phyloP scores from a whole-genome alignment of 345 rosid species.

The Hibiscus tridactylites region DNA sequence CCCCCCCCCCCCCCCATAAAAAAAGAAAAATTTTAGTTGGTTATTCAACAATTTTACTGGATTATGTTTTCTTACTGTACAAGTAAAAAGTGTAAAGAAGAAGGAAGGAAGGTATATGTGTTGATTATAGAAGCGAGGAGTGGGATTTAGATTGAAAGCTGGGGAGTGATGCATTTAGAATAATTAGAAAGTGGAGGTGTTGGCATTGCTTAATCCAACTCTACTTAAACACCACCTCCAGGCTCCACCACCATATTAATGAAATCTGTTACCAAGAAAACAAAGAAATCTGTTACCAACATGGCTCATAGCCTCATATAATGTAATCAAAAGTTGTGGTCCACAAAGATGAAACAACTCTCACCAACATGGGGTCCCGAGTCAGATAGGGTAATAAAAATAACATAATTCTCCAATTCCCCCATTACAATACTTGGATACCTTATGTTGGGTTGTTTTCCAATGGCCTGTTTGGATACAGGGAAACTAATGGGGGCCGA shows the following conservation, averaged over 20 bases:
- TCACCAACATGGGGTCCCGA: not conserved
- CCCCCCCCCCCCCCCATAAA: too few species aligned
- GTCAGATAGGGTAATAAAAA: too few species aligned
- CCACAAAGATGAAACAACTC: not conserved
- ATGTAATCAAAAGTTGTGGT: not conserved
- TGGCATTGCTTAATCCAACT: slow-evolving; percentile 1
- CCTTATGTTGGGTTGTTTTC: slow-evolving; percentile 16
- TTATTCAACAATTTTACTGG: not conserved
- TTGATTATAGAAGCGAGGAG: too few species aligned
- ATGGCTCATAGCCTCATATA: not conserved
- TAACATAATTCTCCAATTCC: too few species aligned
- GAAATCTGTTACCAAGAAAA: slow-evolving; percentile 1
- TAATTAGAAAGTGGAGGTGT: not conserved
- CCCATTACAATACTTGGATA: not conserved
- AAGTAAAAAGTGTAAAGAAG: not conserved
- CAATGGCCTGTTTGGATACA: not conserved
- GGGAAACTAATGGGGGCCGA: not conserved
- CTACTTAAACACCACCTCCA: not conserved
- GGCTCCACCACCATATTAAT: not conserved
- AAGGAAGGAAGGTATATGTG: not conserved
- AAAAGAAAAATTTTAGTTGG: too few species aligned
- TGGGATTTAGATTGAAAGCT: not conserved
- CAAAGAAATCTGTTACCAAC: slow-evolving; percentile 1
- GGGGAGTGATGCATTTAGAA: not conserved
- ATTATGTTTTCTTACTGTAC: not conserved